Evolutionary conservation across 2,329 filamentous ascomycete species (phyloP).

Genomic region (Scolecobasidium constrictum): DNA sequence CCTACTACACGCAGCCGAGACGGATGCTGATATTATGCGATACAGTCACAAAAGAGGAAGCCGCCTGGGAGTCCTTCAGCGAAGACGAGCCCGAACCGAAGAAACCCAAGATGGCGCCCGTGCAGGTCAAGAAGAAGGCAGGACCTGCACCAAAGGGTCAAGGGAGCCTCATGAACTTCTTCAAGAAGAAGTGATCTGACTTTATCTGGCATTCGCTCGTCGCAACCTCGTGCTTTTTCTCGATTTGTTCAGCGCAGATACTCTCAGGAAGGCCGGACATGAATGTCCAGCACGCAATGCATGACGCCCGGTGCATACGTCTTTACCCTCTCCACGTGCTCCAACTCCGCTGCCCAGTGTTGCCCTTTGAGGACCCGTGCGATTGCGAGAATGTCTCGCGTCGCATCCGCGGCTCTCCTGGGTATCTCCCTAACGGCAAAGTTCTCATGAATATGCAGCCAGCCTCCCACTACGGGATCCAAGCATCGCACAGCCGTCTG

Average conservation of each 20-base stretch:
- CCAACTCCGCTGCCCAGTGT: constrained; percentile 16
- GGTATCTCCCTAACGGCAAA: constrained; percentile 37
- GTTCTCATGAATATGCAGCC: constrained; percentile 53
- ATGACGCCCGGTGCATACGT: constrained; percentile 51
- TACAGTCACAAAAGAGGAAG: constrained; percentile 76
- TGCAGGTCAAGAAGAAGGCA: constrained; percentile 44
- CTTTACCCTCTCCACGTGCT: constrained; percentile 43
- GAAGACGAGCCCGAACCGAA: constrained; percentile 64
- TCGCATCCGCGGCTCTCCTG: constrained; percentile 14
- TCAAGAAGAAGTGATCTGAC: constrained; percentile 71
- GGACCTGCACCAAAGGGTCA: constrained; percentile 48
- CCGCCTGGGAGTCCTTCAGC: constrained; percentile 84
- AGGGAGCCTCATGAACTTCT: constrained; percentile 88
- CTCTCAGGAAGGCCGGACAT: no score
- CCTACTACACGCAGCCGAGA: no score
- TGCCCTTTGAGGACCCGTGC: not conserved
- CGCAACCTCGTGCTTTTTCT: no score
- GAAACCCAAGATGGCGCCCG: constrained; percentile 37
- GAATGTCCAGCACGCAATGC: constrained; percentile 50
- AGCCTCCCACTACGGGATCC: constrained; percentile 36
- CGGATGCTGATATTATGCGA: constrained; percentile 13
- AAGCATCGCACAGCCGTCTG: constrained; percentile 36
- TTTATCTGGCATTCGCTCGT: no score
- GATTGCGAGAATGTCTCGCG: constrained; percentile 3
- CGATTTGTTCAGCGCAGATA: no score